Base-by-base conservation (phyloP, 192 early-diverging fungal genomes). In the Coemansia umbellata region DNA sequence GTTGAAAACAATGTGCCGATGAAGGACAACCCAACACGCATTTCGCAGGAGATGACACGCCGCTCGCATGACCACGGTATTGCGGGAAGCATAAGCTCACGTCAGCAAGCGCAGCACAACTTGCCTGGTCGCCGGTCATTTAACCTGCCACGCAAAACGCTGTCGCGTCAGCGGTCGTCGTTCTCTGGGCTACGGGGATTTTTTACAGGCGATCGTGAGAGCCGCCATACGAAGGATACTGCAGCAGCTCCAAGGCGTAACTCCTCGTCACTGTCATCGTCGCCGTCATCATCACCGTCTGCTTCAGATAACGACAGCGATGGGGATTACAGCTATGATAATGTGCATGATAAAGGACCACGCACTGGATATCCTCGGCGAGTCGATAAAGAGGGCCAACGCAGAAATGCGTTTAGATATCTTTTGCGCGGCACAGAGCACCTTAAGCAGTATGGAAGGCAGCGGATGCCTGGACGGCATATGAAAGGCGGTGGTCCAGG, bases 341-440 rank as follows among this genome's bases (percentile, higher is more conserved):
- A 47, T 5, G 50, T 27, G 27, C 26, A 30, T 19, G 50, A 40
- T 11, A 43, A 28, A n/a, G 44, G 30, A 23, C 53, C 27, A 4
- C 21, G 35, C 32, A 49, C 24, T 4, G 11, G 33, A n/a, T 70
- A 70, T 36, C 10, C 4, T 18, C 56, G 39, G 36, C 50, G 64
- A 0, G 18, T 66, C n/a, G 65, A 63, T 22, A 48, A 52, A 14
- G 59, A 66, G 21, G 72, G 65, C 0, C 55, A 65, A 4, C 55
- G 72, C 28, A 47, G 41, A 24, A 74, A 53, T 3, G 72, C 72
- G 6, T 39, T 74, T 13, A 50, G 72, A 19, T 68, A 74, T 50
- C 33, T 74, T 50, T 58, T 77, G 33, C 67, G 67, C n/a, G 74
- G 74, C 43, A 77, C 74, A 5, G 74, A 77, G 51, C 74, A 77